Conservation (phyloP, 2,329 filamentous ascomycete species). For the Elsinoe necatrix region DNA sequence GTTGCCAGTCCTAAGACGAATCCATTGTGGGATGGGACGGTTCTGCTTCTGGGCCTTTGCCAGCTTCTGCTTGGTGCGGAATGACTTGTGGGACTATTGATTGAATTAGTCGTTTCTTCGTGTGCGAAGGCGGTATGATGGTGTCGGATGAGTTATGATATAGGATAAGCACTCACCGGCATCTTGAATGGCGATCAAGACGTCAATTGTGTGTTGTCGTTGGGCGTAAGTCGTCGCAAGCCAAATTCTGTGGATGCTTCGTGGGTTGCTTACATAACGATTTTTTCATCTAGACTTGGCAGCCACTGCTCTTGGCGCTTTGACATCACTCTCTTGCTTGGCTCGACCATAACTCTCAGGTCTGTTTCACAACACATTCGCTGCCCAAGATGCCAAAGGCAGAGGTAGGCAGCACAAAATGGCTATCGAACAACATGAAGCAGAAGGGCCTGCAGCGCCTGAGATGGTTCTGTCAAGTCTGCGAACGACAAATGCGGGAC, state of each 20-base stretch:
- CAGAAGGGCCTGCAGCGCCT: constrained; percentile 68
- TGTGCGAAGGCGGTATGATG: background rate
- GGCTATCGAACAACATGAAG: constrained; percentile 85
- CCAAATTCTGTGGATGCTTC: constrained; percentile 14
- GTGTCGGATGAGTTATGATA: background rate
- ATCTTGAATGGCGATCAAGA: constrained; percentile 18
- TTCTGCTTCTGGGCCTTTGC: constrained; percentile 99
- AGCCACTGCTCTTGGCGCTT: background rate
- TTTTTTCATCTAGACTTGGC: background rate
- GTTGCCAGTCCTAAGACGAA: constrained; percentile 95
- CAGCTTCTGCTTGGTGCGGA: constrained; percentile 99
- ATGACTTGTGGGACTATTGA: constrained; percentile 93
- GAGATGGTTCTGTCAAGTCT: constrained; percentile 82
- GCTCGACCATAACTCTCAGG: background rate
- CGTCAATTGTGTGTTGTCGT: constrained; percentile 16
- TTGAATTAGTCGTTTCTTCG: background rate
- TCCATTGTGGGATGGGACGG: constrained; percentile 99
- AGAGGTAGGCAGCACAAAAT: constrained; percentile 85
- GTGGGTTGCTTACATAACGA: constrained; percentile 9
- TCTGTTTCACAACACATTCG: background rate
- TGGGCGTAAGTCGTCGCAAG: constrained; percentile 12
- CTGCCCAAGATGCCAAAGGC: constrained; percentile 50
- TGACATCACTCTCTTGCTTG: background rate
- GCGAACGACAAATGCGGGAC: constrained; percentile 68
- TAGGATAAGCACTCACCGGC: constrained; percentile 17